Conservation (phyloP, 768 basidiomycete species). For the Suillus placidus region DNA sequence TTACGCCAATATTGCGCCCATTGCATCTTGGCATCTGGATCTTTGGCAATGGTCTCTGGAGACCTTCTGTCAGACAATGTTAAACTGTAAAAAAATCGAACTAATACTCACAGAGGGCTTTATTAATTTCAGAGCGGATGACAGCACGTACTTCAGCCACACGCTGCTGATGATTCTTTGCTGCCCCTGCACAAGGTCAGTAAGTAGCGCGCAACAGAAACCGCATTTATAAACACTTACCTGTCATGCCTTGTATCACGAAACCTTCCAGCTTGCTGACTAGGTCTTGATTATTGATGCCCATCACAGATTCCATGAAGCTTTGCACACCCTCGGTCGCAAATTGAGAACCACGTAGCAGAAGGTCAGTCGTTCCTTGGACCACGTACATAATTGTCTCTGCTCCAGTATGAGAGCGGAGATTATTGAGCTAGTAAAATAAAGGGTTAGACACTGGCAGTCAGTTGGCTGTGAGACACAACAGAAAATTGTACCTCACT, state of each 20-base stretch:
- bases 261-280: conserved; percentile 15
- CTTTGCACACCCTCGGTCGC: conserved; percentile 4
- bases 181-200: conserved; percentile 3
- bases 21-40: conserved; percentile 6
- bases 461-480: not conserved
- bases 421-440: conserved; percentile 6
- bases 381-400: conserved; percentile 11
- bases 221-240: not conserved
- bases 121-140: conserved; percentile 1
- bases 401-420: conserved; percentile 5
- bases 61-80: not conserved
- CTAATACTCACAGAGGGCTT: not conserved
- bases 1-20: conserved; percentile 7
- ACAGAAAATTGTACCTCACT: conserved; percentile 8
- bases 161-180: conserved; percentile 6
- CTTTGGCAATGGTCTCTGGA: conserved; percentile 5
- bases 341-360: conserved; percentile 8
- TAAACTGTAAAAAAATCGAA: too few relatives aligned
- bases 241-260: conserved; percentile 10
- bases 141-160: not conserved
- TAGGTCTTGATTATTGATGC: conserved; percentile 9
- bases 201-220: not conserved
- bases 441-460: not conserved
- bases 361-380: conserved; percentile 9
- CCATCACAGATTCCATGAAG: conserved; percentile 13